phyloP scores from a whole-genome alignment of 2,329 filamentous ascomycete species.

The Neonectria neomacrospora region DNA sequence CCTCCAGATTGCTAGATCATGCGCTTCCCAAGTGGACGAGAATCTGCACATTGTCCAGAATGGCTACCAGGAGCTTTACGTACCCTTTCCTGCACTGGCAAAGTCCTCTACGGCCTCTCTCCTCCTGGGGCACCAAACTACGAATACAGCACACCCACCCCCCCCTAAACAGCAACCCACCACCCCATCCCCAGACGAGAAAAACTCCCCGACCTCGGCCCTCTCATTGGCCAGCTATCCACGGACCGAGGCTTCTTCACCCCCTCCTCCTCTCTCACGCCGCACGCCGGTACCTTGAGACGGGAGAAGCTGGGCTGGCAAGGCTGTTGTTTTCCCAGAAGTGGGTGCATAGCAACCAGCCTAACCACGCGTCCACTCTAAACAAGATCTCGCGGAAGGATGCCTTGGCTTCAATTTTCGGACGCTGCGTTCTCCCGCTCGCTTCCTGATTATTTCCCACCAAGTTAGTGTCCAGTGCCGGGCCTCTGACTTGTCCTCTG shows the following conservation, averaged over 20 bases:
- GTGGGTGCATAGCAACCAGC: constrained; percentile 25
- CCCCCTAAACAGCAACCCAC: not conserved
- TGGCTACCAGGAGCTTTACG: not conserved
- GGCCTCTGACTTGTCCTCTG: not conserved
- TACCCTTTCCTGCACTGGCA: not conserved
- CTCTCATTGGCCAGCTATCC: constrained; percentile 16
- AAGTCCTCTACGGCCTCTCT: too few species aligned
- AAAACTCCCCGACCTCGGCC: constrained; percentile 5
- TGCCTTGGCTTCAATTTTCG: not conserved
- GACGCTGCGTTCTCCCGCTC: not conserved
- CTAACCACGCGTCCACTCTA: constrained; percentile 17
- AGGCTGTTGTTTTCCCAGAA: constrained; percentile 17
- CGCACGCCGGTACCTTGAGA: constrained; percentile 15
- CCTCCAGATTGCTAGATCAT: not conserved
- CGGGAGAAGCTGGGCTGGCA: constrained; percentile 10
- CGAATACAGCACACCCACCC: not conserved
- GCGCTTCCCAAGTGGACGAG: not conserved
- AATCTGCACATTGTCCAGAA: not conserved
- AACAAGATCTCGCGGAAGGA: constrained; percentile 1
- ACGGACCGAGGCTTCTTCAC: constrained; percentile 23
- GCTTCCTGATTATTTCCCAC: not conserved
- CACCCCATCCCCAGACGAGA: constrained; percentile 8
- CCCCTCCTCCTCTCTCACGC: not conserved
- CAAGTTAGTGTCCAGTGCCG: not conserved
- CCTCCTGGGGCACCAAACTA: not conserved